Conservation (phyloP, 1,284 basidiomycete species). For the Tylopilus orsonianus region DNA sequence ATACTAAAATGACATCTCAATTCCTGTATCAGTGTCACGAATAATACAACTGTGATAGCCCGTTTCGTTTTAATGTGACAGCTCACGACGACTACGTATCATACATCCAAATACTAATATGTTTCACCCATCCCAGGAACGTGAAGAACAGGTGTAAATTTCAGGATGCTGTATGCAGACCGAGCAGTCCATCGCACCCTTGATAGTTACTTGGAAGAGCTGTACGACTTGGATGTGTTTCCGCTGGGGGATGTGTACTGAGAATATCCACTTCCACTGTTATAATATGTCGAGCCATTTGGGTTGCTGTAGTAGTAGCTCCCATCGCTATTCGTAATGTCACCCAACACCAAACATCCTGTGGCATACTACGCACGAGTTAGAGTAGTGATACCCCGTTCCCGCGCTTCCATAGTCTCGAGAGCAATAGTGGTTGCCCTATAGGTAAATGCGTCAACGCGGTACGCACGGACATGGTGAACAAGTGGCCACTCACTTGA, state of each 20-base stretch:
- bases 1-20: too few relatives aligned
- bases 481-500: slow-evolving; percentile 36
- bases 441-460: not conserved
- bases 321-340: slow-evolving; percentile 40
- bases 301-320: slow-evolving; percentile 63
- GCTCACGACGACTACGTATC: too few relatives aligned
- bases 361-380: slow-evolving; percentile 36
- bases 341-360: not conserved
- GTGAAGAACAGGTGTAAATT: too few relatives aligned
- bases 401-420: slow-evolving; percentile 43
- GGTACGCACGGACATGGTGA: not conserved
- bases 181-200: not conserved
- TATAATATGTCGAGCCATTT: slow-evolving; percentile 60
- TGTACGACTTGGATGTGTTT: slow-evolving; percentile 31
- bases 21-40: too few relatives aligned
- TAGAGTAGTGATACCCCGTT: slow-evolving; percentile 59
- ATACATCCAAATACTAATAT: too few relatives aligned
- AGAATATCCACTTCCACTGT: slow-evolving; percentile 46
- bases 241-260: slow-evolving; percentile 54
- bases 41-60: too few relatives aligned
- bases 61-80: too few relatives aligned
- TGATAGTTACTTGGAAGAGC: slow-evolving; percentile 22
- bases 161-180: too few relatives aligned
- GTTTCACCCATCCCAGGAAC: too few relatives aligned
- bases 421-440: slow-evolving; percentile 60